Base-by-base conservation (phyloP, 1,139 yeast species). In the Lodderomyces parapsilosis region DNA sequence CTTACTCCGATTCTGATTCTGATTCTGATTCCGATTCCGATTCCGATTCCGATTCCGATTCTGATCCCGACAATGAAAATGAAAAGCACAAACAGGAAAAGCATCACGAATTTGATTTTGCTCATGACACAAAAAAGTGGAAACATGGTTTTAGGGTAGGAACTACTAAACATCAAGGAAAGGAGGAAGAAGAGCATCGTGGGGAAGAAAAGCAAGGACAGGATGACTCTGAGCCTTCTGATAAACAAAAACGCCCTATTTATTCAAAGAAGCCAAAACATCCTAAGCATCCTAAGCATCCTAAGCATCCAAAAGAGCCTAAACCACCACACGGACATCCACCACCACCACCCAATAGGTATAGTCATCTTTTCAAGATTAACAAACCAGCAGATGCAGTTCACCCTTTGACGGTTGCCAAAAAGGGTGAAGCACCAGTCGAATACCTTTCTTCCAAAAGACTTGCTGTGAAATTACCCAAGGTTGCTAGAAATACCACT, bases 401-500 rank as follows among this genome's bases (percentile, higher is more conserved):
- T 8, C 53, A 54, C 40, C 65, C 77, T 1, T 55, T 74, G 39
- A 60, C 63, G 1, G 52, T 58, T 4, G 42, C 57, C 0, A 42
- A 51, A 1, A 36, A 51, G 18, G 53, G 57, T 14, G 38, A 44
- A 19, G 41, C 50, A 9, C 81, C 81, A 1, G 61, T 74, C 44
- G 51, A 60, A 14, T 71, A 62, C 49, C 71, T 70, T 48, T 86
- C 78, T 32, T 61, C 59, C 14, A 65, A 68, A 19, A 55, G 60
- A 6, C 57, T 78, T 33, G 48, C 53, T 1, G 60, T 71, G 10
- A 46, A 51, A 2, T 54, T 81, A 27, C 83, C 84, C 1, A 50
- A 50, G 6, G 60, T 78, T 30, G 48, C 66, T 13, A 49, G 52
- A 22, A 81, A 82, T 56, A 79, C 87, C 8, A 78, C 86, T 9